These are phyloP conservation scores for Thymus quinquecostatus DNA, from an alignment of 257 asterid species.

Conservation along the genomic window DNA sequence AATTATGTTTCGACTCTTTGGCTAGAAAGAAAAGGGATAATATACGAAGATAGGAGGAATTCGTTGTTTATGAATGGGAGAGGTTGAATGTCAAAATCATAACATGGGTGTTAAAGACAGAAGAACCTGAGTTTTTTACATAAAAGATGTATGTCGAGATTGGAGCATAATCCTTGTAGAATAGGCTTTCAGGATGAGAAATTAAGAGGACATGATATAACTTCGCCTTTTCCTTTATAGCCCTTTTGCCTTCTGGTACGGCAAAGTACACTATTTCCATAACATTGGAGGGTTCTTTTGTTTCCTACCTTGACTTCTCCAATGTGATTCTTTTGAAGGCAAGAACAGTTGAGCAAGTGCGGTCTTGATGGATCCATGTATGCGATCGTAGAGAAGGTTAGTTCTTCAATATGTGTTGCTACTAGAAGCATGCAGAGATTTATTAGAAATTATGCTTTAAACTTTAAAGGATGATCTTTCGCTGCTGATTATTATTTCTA, in stretches of 20 bases:
- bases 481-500: background rate
- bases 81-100: background rate
- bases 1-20: background rate
- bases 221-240: background rate
- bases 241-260: constrained; percentile 12
- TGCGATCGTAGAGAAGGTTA: constrained; percentile 81
- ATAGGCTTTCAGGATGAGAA: background rate
- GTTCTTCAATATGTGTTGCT: background rate
- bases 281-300: background rate
- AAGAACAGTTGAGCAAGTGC: constrained; percentile 82
- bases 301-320: constrained; percentile 22
- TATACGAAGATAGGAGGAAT: background rate
- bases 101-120: background rate
- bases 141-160: background rate
- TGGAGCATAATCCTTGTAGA: background rate
- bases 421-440: constrained; percentile 8
- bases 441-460: background rate
- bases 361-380: constrained; percentile 85
- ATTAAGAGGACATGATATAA: background rate
- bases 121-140: background rate
- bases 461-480: background rate
- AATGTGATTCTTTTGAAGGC: constrained; percentile 53
- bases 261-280: constrained; percentile 15
- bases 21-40: background rate
- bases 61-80: background rate